These are phyloP conservation scores for Emericellopsis terricola DNA, from an alignment of 495 filamentous ascomycete genomes.

Conservation along the genomic window DNA sequence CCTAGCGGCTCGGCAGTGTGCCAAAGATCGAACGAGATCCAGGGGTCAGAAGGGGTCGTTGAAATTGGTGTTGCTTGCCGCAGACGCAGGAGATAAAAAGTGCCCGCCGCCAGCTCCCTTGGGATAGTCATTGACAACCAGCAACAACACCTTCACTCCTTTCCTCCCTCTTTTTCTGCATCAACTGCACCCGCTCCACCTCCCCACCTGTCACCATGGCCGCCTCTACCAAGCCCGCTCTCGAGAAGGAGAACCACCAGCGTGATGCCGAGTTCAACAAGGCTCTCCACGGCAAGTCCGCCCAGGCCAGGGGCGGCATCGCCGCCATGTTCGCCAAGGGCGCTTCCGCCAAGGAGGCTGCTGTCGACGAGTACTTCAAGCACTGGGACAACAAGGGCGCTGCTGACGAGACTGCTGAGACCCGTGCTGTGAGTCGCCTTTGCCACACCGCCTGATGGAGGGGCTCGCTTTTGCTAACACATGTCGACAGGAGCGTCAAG, in stretches of 20 bases:
- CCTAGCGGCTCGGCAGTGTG: neutral
- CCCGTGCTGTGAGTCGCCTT: slow-evolving; percentile 43
- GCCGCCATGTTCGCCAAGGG: slow-evolving; percentile 77
- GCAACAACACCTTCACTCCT: neutral
- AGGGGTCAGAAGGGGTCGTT: neutral
- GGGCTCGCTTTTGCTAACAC: slow-evolving; percentile 4
- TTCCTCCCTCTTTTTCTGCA: neutral
- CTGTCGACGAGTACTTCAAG: slow-evolving; percentile 98
- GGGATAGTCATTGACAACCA: neutral
- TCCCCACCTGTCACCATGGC: slow-evolving; percentile 37
- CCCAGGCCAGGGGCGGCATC: slow-evolving; percentile 52
- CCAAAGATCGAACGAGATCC: neutral
- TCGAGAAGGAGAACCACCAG: slow-evolving; percentile 71
- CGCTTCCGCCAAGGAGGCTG: slow-evolving; percentile 62
- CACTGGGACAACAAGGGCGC: slow-evolving; percentile 94
- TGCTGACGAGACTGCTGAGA: slow-evolving; percentile 61
- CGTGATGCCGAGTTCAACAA: slow-evolving; percentile 92
- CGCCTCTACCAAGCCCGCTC: slow-evolving; percentile 28
- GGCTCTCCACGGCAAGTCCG: slow-evolving; percentile 76
- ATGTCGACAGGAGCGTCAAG: slow-evolving; percentile 45
- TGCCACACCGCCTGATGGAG: neutral
- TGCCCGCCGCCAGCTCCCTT: too few relatives aligned
- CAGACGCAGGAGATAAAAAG: too few relatives aligned
- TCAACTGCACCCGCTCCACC: neutral
- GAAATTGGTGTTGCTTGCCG: slow-evolving; percentile 4